Conservation (phyloP, 352 stramenopile species). For the Pythium graminicola region DNA sequence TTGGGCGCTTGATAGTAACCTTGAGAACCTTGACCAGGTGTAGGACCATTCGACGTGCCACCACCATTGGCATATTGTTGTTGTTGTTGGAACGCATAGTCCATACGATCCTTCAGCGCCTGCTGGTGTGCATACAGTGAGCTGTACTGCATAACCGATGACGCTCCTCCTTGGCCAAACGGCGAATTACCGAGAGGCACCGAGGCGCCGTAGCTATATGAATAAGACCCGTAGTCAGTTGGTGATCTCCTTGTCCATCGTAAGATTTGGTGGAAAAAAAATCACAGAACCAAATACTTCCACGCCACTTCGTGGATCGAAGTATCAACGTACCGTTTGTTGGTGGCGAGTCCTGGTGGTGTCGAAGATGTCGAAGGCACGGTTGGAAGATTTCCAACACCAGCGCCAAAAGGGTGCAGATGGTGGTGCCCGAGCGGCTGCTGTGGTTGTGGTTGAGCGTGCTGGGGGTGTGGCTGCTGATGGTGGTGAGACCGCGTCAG, state of each 20-base stretch:
- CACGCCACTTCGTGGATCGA: neutral
- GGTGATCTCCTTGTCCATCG: neutral
- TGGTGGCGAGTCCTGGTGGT: neutral
- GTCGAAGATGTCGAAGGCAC: too few species aligned
- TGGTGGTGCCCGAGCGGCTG: slow-evolving; percentile 20
- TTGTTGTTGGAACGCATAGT: slow-evolving; percentile 15
- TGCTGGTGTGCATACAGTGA: slow-evolving; percentile 18
- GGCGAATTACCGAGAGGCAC: slow-evolving; percentile 16
- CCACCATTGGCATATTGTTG: slow-evolving; percentile 8
- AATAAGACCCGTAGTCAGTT: slow-evolving; percentile 12
- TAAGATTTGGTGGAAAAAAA: slow-evolving; percentile 19
- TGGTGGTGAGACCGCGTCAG: slow-evolving; percentile 18
- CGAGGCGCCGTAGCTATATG: slow-evolving; percentile 18
- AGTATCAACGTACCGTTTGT: slow-evolving; percentile 19
- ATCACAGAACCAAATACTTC: slow-evolving; percentile 1
- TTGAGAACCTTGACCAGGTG: too few species aligned
- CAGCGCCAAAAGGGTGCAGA: too few species aligned
- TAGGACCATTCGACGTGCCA: neutral
- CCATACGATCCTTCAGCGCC: slow-evolving; percentile 20
- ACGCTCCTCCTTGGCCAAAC: slow-evolving; percentile 6
- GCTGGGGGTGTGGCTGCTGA: slow-evolving; percentile 14
- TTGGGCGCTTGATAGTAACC: slow-evolving; percentile 4
- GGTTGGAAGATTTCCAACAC: too few species aligned
- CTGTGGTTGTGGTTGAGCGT: slow-evolving; percentile 25
- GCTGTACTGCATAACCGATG: slow-evolving; percentile 16